These are phyloP conservation scores for Sordaria brevicollis DNA, from an alignment of 495 filamentous ascomycete genomes.

Conservation along the genomic window DNA sequence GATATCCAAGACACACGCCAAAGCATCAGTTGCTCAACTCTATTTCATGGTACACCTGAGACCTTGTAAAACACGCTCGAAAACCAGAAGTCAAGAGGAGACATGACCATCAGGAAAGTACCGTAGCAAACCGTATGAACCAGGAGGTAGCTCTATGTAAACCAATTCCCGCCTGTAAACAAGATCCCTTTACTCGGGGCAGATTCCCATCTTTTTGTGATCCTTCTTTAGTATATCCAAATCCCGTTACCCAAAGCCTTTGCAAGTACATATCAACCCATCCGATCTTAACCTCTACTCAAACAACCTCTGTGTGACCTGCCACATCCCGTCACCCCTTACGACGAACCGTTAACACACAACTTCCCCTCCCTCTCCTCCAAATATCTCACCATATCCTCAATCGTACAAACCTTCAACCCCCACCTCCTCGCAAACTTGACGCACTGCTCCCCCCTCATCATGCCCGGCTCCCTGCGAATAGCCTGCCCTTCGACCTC, in stretches of 20 bases:
- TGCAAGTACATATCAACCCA: background rate
- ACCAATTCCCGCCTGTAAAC: background rate
- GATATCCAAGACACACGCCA: background rate
- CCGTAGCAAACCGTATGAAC: background rate
- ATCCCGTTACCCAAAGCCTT: background rate
- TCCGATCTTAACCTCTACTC: background rate
- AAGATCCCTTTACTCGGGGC: background rate
- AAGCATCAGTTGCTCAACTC: background rate
- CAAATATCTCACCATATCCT: slow-evolving; percentile 71
- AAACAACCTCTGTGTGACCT: too few relatives aligned
- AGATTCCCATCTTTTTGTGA: background rate
- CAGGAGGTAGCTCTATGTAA: background rate
- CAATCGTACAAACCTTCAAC: slow-evolving; percentile 89
- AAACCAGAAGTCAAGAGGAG: background rate
- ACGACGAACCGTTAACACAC: slow-evolving; percentile 25
- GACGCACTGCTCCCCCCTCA: slow-evolving; percentile 84
- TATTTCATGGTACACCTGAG: background rate
- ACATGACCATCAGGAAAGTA: background rate
- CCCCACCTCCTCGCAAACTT: slow-evolving; percentile 82
- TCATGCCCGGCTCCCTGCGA: slow-evolving; percentile 64
- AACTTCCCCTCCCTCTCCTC: slow-evolving; percentile 53
- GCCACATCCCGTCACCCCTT: background rate
- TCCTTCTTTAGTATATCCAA: background rate
- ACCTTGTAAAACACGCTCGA: background rate
- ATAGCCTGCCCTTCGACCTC: slow-evolving; percentile 47